Base-by-base conservation (phyloP, 2,329 filamentous ascomycete genomes). In the Ramularia endophylla region DNA sequence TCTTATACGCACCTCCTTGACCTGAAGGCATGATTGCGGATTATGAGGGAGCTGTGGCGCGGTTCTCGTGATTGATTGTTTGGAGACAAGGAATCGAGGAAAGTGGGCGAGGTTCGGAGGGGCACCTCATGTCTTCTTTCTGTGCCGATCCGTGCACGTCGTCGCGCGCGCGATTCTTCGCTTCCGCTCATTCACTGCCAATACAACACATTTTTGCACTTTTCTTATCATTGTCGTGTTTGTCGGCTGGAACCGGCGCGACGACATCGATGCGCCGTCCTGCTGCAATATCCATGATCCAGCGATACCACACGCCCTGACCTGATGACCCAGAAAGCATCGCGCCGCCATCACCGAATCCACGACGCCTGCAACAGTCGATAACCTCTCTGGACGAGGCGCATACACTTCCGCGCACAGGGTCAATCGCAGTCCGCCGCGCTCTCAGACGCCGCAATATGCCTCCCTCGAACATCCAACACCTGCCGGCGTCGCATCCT, bases 1-100 rank as follows among this genome's bases (percentile, higher is more conserved):
- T 34, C 30, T 27, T n/a, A 8, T 8, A 61, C 68, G 40, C 57
- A 72, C 69, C 57, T 65, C 70, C 70, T 65, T 64, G 58, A 60
- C 70, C 70, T 57, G 70, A 72, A 59, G 68, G 68, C 70, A 73
- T 73, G 28, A 56, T 66, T 51, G 52, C 44, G 52, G 38, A 12
- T 32, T 34, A 11, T 16, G 22, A 25, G 27, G 17, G 17, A 29
- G 36, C 16, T 13, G 18, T 15, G 31, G n/a, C 31, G 28, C 27
- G 18, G 16, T 15, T 18, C 13, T 28, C 8, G 19, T 25, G 20
- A 18, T 17, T 17, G 40, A 18, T 17, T 13, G 28, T 25, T 5
- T 32, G 17, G 15, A 17, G 31, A 30, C 25, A 15, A 28, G 17
- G 32, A 3, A 25, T 7, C 16, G 17, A 25, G 19, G 29, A n/a